Percentiles rank a stretch among this genome's conserved stretches.
Conservation (phyloP, 495 filamentous ascomycete species). For the Alectoria sarmentosa region DNA sequence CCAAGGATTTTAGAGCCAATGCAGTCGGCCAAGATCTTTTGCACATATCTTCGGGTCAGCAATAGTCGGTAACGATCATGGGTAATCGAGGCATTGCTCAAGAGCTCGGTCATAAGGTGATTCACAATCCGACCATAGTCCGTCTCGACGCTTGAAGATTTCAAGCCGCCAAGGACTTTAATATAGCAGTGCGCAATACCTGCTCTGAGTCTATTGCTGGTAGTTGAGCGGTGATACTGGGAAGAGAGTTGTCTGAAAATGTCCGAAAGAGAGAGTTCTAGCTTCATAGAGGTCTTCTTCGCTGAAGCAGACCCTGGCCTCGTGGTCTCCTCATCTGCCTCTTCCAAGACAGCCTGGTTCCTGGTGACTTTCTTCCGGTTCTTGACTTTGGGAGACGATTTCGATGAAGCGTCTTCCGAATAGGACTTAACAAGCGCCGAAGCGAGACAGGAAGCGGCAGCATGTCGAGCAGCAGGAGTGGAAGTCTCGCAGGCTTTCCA, state of each 20-base stretch:
- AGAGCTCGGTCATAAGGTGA: constrained; percentile 71
- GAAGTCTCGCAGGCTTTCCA: constrained; percentile 82
- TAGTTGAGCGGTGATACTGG: constrained; percentile 75
- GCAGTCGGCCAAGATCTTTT: constrained; percentile 75
- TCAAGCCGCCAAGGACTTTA: constrained; percentile 64
- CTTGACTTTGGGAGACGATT: constrained; percentile 56
- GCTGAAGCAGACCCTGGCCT: constrained; percentile 67
- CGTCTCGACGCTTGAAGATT: constrained; percentile 67
- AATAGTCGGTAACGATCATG: constrained; percentile 86
- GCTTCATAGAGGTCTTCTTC: constrained; percentile 58
- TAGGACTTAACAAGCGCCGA: constrained; percentile 72
- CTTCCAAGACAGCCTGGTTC: constrained; percentile 61
- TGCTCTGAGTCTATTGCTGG: constrained; percentile 70
- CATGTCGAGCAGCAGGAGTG: constrained; percentile 65
- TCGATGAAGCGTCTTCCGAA: constrained; percentile 51
- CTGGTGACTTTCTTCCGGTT: constrained; percentile 69
- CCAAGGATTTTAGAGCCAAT: constrained; percentile 77
- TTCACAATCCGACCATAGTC: constrained; percentile 73
- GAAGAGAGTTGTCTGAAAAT: constrained; percentile 73
- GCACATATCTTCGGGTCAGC: constrained; percentile 77
- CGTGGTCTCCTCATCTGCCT: constrained; percentile 66
- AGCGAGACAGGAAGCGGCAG: constrained; percentile 81
- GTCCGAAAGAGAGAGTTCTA: constrained; percentile 70
- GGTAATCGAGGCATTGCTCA: constrained; percentile 66
- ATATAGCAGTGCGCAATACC: constrained; percentile 85